Evolutionary conservation across 768 basidiomycete species (phyloP), one percentile per base, ranked within the genome.

Genomic region (Tulasnella sp.): DNA sequence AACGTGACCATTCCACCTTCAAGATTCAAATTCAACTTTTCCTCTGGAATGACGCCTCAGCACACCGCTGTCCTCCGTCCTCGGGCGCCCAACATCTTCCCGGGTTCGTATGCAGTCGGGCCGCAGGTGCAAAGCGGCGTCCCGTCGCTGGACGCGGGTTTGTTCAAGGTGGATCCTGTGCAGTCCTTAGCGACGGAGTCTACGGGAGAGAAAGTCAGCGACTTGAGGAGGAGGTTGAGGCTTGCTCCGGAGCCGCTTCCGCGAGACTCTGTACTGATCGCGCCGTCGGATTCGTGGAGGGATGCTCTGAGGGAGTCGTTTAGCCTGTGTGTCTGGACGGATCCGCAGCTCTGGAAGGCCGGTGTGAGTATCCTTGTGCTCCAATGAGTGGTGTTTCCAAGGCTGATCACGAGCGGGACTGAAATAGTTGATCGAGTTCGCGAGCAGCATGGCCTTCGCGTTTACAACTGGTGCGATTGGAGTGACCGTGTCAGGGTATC

Each of bases 301-400:
- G 37, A 40, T 69, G 67, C 67, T 26, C 32, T 69, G 19, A 69
- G 44, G 39, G 67, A 69, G 39, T 32, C 34, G 14, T 4, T 69
- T 1, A 26, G 26, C 44, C 35, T 44, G 67, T 7, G 34, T 42
- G 64, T 41, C 5, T 69, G 67, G 67, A 69, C 40, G 41, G 44
- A 69, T n/a, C 67, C 67, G 22, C 40, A n/a, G 17, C n/a, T 69
- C n/a, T 69, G 67, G 67, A 69, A 41, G 29, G 67, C 67, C 4
- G 67, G 67, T 6, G 67, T 69, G 29, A 65, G 64, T 12, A 69
- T 2, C 4, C 22, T 32, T 41, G 40, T 34, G 12, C 6, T 66
- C 26, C 14, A 6, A 16, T n/a, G 36, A 11, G 6, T 12, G 39
- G 40, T 37, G 41, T 22, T 35, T n/a, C 40, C 41, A 14, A n/a